phyloP scores from a whole-genome alignment of 2,329 filamentous ascomycete genomes.

The Xylaria sp. region DNA sequence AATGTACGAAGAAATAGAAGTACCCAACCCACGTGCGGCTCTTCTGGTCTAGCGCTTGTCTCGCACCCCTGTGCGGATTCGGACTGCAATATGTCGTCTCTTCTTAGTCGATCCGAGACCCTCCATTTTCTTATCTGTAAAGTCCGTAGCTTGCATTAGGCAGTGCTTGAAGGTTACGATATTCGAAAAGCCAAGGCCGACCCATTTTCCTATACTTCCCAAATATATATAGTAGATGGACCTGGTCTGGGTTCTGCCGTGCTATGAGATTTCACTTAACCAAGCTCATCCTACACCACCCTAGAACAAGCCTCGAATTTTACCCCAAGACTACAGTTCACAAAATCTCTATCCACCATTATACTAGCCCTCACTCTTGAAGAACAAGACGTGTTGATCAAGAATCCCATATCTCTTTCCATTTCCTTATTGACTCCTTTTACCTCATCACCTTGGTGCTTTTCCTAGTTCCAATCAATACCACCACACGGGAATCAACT shows the following conservation, averaged over 20 bases:
- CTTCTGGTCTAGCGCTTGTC: constrained; percentile 15
- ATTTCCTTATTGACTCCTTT: not conserved
- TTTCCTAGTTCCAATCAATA: not conserved
- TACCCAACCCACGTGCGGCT: constrained; percentile 34
- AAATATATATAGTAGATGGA: constrained; percentile 14
- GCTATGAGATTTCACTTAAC: not conserved
- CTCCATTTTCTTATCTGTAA: constrained; percentile 25
- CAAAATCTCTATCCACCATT: not conserved
- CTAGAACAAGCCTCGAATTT: not conserved
- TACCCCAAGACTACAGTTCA: not conserved
- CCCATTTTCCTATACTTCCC: not conserved
- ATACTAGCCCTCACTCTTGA: not conserved
- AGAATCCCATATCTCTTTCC: not conserved
- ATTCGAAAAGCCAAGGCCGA: constrained; percentile 3
- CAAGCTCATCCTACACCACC: constrained; percentile 12
- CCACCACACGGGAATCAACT: not conserved
- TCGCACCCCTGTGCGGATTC: constrained; percentile 18
- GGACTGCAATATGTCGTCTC: constrained; percentile 3
- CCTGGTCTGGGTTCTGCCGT: not conserved
- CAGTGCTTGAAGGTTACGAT: constrained; percentile 18
- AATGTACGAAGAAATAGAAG: constrained; percentile 14
- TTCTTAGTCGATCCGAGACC: constrained; percentile 12
- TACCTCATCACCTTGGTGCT: not conserved
- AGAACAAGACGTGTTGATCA: constrained; percentile 2
- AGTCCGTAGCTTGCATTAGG: constrained; percentile 4